These are phyloP conservation scores for Brachypodium distachyon DNA, from an alignment of 202 grass and related monocot genomes.

Conservation along the genomic window DNA sequence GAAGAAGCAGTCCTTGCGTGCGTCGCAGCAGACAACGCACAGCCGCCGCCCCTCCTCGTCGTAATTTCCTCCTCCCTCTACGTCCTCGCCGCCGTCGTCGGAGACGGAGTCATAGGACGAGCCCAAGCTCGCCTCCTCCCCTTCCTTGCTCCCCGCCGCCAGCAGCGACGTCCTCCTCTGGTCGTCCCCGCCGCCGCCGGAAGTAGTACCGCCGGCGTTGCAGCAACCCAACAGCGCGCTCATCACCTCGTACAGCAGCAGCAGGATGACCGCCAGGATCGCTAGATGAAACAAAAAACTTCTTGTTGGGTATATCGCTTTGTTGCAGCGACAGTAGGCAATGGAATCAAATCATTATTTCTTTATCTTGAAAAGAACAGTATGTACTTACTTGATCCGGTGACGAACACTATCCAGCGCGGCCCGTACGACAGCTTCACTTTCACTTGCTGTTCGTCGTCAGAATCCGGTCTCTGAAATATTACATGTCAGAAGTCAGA, in stretches of 20 bases:
- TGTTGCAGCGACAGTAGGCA: no score
- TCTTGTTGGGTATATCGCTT: no score
- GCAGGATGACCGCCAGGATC: conserved; percentile 33
- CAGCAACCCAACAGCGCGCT: conserved; percentile 1
- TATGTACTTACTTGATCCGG: conserved; percentile 30
- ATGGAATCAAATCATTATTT: no score
- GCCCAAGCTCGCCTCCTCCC: conserved; percentile 50
- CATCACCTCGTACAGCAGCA: conserved; percentile 53
- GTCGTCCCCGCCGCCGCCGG: not conserved
- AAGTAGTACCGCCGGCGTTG: no score
- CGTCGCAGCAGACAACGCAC: conserved; percentile 54
- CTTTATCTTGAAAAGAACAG: no score
- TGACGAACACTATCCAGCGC: conserved; percentile 35
- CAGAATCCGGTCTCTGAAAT: conserved; percentile 16
- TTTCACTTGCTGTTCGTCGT: conserved; percentile 11
- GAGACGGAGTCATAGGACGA: conserved; percentile 79
- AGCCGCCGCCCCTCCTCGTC: conserved; percentile 16
- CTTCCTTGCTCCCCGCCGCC: conserved; percentile 52
- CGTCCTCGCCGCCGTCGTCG: conserved; percentile 41
- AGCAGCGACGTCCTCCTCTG: conserved; percentile 19
- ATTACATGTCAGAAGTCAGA: not conserved
- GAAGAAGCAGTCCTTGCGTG: conserved; percentile 60
- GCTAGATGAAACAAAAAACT: conserved; percentile 11
- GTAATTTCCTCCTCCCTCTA: not conserved
- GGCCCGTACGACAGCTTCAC: conserved; percentile 31